Base-by-base conservation (phyloP, 768 basidiomycete genomes). In the Termitomyces sp. region DNA sequence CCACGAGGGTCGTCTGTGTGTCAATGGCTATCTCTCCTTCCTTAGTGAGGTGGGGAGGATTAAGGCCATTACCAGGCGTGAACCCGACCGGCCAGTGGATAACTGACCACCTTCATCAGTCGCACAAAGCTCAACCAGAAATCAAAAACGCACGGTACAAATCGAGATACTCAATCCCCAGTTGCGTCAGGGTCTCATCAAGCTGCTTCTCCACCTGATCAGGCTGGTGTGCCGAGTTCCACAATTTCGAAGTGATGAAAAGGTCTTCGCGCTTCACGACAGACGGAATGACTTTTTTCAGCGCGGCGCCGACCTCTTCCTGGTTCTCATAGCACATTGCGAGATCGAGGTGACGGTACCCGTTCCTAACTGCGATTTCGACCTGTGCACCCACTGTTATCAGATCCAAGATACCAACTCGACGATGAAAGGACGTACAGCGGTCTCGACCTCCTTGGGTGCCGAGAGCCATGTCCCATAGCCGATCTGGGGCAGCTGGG, bases 331-430 rank as follows among this genome's bases (percentile, higher is more conserved):
- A 94, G 47, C 89, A 76, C 82, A 82, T 82, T 3, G 92, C 93
- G 20, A 90, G 81, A 71, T 95, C 93, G 62, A 95, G 82, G 72
- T 95, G 93, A 49, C 90, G 80, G 70, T 93, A 94, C 1, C 91
- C 91, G 63, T 81, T 80, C 53, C 80, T 77, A 34, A 95, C 79
- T 30, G 93, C 92, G 63, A 79, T 76, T 69, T 89, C 88, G 51
- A 91, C 88, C 90, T 91, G 59, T 42, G 14, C 10, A 18, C 48
- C 8, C 53, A 16, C 37, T 18, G 5, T 54, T 44, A 34, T 54
- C 32, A 39, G 57, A 52, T 44, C 43, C 47, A 42, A 30, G 27
- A 10, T 52, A 27, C 5, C 61, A 20, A 13, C 62, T 26, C 16
- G 26, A 36, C 30, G n/a, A 30, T 10, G 22, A 43, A 53, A 55